Conservation (phyloP, 305 asterid genomes). For the Stenogyne calaminthoides region DNA sequence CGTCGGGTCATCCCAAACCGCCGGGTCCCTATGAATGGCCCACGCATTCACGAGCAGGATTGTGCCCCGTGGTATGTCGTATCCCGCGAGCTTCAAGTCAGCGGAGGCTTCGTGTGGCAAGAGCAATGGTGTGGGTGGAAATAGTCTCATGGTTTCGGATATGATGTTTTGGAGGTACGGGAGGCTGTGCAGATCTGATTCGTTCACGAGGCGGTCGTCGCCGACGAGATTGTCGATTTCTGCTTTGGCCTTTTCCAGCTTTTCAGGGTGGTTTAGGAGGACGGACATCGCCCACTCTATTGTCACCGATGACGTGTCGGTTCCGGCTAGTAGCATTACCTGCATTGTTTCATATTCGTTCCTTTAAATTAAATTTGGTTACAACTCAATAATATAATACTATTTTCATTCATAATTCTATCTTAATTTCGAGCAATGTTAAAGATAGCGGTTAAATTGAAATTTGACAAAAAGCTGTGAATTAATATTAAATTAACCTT, state of each 20-base stretch:
- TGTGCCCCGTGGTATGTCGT: conserved; percentile 44
- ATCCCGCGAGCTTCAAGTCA: conserved; percentile 44
- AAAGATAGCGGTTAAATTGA: too few species aligned
- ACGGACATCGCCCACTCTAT: conserved; percentile 54
- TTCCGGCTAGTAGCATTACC: conserved; percentile 48
- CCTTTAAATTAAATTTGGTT: too few species aligned
- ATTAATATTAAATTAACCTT: too few species aligned
- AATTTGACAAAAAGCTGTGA: too few species aligned
- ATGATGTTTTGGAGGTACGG: conserved; percentile 42
- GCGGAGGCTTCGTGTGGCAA: conserved; percentile 46
- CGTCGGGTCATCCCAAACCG: conserved; percentile 45
- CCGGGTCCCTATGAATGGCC: conserved; percentile 48
- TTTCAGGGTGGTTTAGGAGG: conserved; percentile 46
- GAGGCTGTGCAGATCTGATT: conserved; percentile 41
- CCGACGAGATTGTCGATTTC: conserved; percentile 41
- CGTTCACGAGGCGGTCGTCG: conserved; percentile 31
- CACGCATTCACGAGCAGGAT: conserved; percentile 47
- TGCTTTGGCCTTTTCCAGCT: conserved; percentile 36
- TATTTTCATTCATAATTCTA: too few species aligned
- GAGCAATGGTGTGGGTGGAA: conserved; percentile 43
- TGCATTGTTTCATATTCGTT: conserved; percentile 13
- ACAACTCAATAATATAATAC: too few species aligned
- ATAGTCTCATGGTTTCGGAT: conserved; percentile 40
- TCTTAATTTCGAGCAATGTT: too few species aligned
- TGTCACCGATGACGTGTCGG: conserved; percentile 46